Conservation (phyloP, 169 alveolate genomes). For the Eimeria tenella region DNA sequence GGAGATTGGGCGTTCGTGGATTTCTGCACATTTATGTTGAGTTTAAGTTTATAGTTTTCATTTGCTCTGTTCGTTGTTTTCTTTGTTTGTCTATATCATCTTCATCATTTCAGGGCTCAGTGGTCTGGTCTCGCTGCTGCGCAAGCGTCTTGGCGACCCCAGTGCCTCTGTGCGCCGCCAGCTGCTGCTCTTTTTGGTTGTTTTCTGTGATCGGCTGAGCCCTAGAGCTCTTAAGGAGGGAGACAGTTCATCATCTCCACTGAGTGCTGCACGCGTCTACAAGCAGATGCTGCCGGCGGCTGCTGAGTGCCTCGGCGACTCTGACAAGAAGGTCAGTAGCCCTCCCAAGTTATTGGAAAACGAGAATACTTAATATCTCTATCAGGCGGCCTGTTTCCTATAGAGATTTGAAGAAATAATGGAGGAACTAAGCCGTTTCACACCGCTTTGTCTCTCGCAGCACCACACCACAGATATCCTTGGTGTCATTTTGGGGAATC, state of each 20-base stretch:
- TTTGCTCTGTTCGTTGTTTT: neutral
- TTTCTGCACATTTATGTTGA: too few relatives aligned
- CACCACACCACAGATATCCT: too few relatives aligned
- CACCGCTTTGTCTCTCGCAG: too few relatives aligned
- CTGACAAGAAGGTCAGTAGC: conserved; percentile 46
- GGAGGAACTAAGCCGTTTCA: too few relatives aligned
- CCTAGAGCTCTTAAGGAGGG: neutral
- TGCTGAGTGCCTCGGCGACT: conserved; percentile 60
- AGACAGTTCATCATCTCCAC: neutral
- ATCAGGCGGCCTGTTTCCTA: too few relatives aligned
- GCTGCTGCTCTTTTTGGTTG: conserved; percentile 35
- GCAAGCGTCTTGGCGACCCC: conserved; percentile 51
- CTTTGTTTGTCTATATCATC: neutral
- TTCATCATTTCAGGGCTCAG: conserved; percentile 14
- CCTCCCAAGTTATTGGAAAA: too few relatives aligned
- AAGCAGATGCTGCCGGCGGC: conserved; percentile 65
- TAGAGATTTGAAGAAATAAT: too few relatives aligned
- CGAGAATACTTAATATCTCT: too few relatives aligned
- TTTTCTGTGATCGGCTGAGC: conserved; percentile 42
- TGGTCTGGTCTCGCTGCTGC: conserved; percentile 40
- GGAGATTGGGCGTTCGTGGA: too few relatives aligned
- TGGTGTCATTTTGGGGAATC: too few relatives aligned
- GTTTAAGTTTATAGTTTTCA: neutral
- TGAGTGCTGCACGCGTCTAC: conserved; percentile 57
- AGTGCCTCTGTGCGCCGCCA: conserved; percentile 53